phyloP scores from a whole-genome alignment of 2,329 filamentous ascomycete species.

The Hawksworthiomyces lignivorus region DNA sequence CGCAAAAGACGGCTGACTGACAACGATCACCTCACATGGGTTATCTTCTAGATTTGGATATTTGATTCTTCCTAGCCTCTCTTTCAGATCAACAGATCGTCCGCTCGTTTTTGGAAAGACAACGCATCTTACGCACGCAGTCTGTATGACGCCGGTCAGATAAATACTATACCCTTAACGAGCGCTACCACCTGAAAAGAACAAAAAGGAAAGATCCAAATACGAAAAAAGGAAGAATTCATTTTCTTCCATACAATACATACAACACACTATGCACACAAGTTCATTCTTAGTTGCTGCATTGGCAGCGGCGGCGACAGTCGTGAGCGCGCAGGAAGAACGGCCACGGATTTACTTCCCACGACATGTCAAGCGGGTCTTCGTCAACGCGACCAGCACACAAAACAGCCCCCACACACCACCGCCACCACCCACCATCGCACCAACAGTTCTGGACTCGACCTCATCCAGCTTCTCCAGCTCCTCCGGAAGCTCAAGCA shows the following conservation, averaged over 20 bases:
- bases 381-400: slow-evolving; percentile 35
- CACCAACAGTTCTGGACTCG: slow-evolving; percentile 4
- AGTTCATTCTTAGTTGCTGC: slow-evolving; percentile 41
- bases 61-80: slow-evolving; percentile 6
- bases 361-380: slow-evolving; percentile 45
- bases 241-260: not conserved
- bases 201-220: not conserved
- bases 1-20: too few relatives aligned
- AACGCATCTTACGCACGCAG: not conserved
- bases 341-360: slow-evolving; percentile 51
- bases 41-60: slow-evolving; percentile 2
- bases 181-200: not conserved
- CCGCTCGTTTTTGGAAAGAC: slow-evolving; percentile 10
- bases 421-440: slow-evolving; percentile 14
- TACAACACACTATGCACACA: slow-evolving; percentile 35
- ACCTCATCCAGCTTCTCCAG: not conserved
- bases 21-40: slow-evolving; percentile 5
- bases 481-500: not conserved
- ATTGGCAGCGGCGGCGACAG: slow-evolving; percentile 38
- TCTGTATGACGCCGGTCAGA: slow-evolving; percentile 6
- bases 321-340: slow-evolving; percentile 34
- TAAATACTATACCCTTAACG: slow-evolving; percentile 1
- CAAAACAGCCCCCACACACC: slow-evolving; percentile 20
- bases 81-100: slow-evolving; percentile 8
- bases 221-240: not conserved